Conservation (phyloP, 2,329 filamentous ascomycete species). For the Endocalyx cinctus region DNA sequence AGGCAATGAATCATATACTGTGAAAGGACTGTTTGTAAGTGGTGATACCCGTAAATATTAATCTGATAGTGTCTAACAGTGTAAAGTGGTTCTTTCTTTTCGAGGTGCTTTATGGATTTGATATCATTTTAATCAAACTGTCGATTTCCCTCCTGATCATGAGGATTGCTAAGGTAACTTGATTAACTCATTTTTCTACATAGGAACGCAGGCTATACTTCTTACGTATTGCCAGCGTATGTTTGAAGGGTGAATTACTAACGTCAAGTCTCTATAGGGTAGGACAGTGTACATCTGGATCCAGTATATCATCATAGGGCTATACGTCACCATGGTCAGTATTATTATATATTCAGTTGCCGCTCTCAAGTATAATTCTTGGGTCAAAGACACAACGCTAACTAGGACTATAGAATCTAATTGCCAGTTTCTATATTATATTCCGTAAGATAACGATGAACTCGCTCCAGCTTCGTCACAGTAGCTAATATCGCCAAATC, state of each 20-base stretch:
- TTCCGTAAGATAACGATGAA: conserved; percentile 7
- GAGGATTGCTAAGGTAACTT: conserved; percentile 10
- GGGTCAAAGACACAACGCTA: no score
- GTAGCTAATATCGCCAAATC: no score
- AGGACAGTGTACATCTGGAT: conserved; percentile 4
- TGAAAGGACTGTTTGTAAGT: conserved; percentile 10
- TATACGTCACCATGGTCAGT: conserved; percentile 12
- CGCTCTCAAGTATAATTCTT: not conserved
- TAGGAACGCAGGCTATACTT: no score
- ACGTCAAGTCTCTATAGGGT: conserved; percentile 3
- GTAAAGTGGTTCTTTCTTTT: conserved; percentile 15
- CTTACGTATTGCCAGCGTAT: no score
- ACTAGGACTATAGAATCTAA: no score
- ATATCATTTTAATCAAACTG: conserved; percentile 14
- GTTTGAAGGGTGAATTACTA: not conserved
- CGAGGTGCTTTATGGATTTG: conserved; percentile 15
- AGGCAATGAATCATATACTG: conserved; percentile 9
- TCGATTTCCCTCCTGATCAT: conserved; percentile 12
- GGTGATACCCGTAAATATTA: no score
- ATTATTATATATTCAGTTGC: no score
- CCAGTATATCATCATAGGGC: conserved; percentile 12
- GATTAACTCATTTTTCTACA: no score
- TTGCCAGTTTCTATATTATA: conserved; percentile 15
- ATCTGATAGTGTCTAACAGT: no score
- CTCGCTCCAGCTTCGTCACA: no score